Evolutionary conservation across 345 rosid genomes (phyloP), one percentile per base, ranked within the genome.

Genomic region (Garcia nutans): DNA sequence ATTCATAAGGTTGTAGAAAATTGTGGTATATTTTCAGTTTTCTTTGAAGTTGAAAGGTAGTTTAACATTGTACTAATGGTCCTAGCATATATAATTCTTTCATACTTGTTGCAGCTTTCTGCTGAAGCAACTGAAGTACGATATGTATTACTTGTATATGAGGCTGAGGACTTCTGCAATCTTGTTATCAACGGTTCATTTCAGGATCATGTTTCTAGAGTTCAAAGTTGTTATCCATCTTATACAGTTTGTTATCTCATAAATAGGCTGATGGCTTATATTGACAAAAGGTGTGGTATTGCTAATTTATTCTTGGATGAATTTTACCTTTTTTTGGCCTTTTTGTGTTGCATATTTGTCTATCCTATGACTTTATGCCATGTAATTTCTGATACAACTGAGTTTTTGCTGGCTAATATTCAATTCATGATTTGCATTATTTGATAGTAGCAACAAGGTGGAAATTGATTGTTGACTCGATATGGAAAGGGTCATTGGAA

Each of bases 221-320:
- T 88, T 75, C 90, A 80, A 75, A 84, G 81, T 54, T 88, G n/a
- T 73, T 91, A 91, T 83, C 94, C 99, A 67, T 88, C 86, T 24
- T 87, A 90, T 79, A 89, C 91, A n/a, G 81, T 93, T 76, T 96
- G 99, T 87, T 96, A 82, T 76, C 89, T 93, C 71, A 96, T 93
- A 79, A 90, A 91, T 85, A 96, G 89, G 86, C 77, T 91, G 82
- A 85, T 86, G 88, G 89, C 94, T 62, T 89, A 91, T 71, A 78
- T 96, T 75, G 86, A 86, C 79, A 93, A 89, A 84, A 90, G 90
- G 99, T 95, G 66, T 73, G 86, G 9, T 23, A 28, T 72, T 42
- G 8, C 5, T 7, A 41, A n/a, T 9, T n/a, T 5, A 20, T 50
- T 15, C 13, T 71, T 64, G 20, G 41, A 6, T 8, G 37, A n/a